These are phyloP conservation scores for Periconia digitata DNA, from an alignment of 2,329 filamentous ascomycete species.

Conservation along the genomic window DNA sequence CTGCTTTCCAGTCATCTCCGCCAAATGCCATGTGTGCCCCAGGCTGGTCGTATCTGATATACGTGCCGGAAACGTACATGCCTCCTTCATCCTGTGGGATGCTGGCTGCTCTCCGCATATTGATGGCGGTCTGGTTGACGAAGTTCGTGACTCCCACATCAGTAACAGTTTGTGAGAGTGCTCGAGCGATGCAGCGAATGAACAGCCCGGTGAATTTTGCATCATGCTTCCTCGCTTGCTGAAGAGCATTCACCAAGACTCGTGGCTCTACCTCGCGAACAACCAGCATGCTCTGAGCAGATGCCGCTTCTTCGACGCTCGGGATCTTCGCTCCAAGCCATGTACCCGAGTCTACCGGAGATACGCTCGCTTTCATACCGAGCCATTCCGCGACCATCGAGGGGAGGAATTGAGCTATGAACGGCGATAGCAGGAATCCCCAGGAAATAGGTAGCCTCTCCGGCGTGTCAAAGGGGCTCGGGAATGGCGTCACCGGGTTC, in stretches of 20 bases:
- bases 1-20: slow-evolving; percentile 39
- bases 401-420: slow-evolving; percentile 44
- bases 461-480: slow-evolving; percentile 43
- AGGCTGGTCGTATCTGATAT: slow-evolving; percentile 22
- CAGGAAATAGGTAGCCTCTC: slow-evolving; percentile 48
- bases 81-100: slow-evolving; percentile 40
- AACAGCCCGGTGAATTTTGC: slow-evolving; percentile 48
- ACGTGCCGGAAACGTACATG: slow-evolving; percentile 36
- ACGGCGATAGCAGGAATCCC: slow-evolving; percentile 46
- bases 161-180: slow-evolving; percentile 36
- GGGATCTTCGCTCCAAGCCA: slow-evolving; percentile 37
- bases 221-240: slow-evolving; percentile 32
- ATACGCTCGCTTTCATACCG: slow-evolving; percentile 32
- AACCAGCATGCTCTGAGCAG: slow-evolving; percentile 29
- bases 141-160: slow-evolving; percentile 34
- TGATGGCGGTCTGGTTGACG: slow-evolving; percentile 43
- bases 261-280: slow-evolving; percentile 34
- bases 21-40: slow-evolving; percentile 1
- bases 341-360: slow-evolving; percentile 27
- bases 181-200: slow-evolving; percentile 44
- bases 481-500: slow-evolving; percentile 23
- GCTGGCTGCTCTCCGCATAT: slow-evolving; percentile 43
- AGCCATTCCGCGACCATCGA: slow-evolving; percentile 33
- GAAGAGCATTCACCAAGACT: slow-evolving; percentile 30
- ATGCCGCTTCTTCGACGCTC: slow-evolving; percentile 25